Evolutionary conservation across 1,284 basidiomycete species (phyloP), one percentile per base, ranked within the genome.

Genomic region (Papiliotrema laurentii): DNA sequence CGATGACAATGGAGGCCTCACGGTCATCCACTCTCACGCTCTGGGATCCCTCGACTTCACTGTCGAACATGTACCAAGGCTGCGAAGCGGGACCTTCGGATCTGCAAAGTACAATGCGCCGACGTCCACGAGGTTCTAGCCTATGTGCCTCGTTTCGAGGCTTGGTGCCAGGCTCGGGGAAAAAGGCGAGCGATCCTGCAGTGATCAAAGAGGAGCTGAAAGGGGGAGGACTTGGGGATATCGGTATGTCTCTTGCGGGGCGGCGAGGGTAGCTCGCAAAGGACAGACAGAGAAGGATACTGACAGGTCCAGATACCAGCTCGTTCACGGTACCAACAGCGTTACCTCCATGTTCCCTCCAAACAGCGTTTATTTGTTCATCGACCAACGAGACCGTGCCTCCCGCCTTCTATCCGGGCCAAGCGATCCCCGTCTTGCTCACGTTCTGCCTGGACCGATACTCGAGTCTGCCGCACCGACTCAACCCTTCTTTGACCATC

Each of bases 371-470:
- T 48, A 50, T 52, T 39, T 49, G 47, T 28, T 58, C 59, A 21
- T 57, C 61, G 36, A 59, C 54, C 16, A 50, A 53, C 25, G 27
- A 46, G 5, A 43, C 54, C 21, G 56, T 65, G 30, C 60, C 63
- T 21, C 63, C 63, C 14, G 60, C 63, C 1, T 65, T 65, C 53
- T 65, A 61, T 39, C 66, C 68, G 10, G 65, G 68, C 3, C 65
- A 71, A 49, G 56, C 64, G 0, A 71, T 71, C 24, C 69, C 69
- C 2, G 66, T 63, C 14, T 49, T 65, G 16, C 55, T 71, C 35
- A 59, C 59, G 5, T 60, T 68, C 45, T 49, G 54, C 13, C 53
- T 70, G 11, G 60, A 67, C 13, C 58, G 63, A 10, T 54, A 55
- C 51, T 60, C 65, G 1, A 59, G 54, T 21, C 51, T 71, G 10